A percentile compares a stretch with the other conserved stretches of the same genome.
Evolutionary conservation across 257 asterid genomes (phyloP).

Genomic region (Lantana camara): DNA sequence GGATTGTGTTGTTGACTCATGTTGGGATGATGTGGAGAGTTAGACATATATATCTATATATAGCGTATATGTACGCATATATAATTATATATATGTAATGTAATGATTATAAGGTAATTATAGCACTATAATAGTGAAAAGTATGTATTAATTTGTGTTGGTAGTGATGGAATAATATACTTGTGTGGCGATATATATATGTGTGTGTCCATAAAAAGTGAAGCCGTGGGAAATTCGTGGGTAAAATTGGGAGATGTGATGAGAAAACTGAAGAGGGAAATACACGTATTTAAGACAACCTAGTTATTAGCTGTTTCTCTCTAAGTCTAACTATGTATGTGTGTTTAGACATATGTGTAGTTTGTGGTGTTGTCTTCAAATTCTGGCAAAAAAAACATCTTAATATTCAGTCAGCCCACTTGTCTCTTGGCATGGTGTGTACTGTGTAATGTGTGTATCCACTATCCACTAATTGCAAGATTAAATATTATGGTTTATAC

Average conservation of each 20-base stretch:
- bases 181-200: constrained; percentile 6
- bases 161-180: neutral
- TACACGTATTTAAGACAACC: neutral
- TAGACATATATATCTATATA: constrained; percentile 27
- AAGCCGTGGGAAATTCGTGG: constrained; percentile 49
- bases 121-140: neutral
- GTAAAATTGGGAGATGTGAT: constrained; percentile 7
- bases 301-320: constrained; percentile 11
- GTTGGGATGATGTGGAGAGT: constrained; percentile 36
- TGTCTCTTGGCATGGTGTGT: neutral
- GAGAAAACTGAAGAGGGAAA: neutral
- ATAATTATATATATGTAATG: neutral
- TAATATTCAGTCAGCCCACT: neutral
- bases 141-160: neutral
- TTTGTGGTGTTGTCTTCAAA: neutral
- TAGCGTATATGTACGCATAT: neutral
- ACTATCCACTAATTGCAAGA: neutral
- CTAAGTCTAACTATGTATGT: too few species aligned
- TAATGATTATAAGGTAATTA: neutral
- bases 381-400: too few species aligned
- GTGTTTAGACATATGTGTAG: neutral
- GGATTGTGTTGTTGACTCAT: constrained; percentile 38
- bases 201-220: neutral
- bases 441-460: too few species aligned
- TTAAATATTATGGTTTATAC: too few species aligned